These are phyloP conservation scores for Saturnispora ahearnii DNA, from an alignment of 805 yeast genomes.

Conservation along the genomic window DNA sequence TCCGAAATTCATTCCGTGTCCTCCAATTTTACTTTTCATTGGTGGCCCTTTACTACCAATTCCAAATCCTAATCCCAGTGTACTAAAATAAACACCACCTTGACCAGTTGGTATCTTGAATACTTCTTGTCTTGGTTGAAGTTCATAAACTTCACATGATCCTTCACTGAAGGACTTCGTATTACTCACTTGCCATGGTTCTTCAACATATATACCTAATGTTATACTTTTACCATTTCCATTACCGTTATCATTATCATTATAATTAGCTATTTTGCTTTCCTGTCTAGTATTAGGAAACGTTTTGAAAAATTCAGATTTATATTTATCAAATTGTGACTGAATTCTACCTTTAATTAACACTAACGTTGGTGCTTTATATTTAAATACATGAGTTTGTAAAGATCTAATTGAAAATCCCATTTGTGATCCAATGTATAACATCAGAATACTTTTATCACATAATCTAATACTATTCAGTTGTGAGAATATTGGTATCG, in stretches of 20 bases:
- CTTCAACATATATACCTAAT: conserved; percentile 8
- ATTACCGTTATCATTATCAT: neutral
- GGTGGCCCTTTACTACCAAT: conserved; percentile 36
- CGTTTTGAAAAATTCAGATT: conserved; percentile 34
- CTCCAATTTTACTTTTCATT: conserved; percentile 50
- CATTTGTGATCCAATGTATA: conserved; percentile 63
- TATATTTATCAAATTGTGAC: conserved; percentile 38
- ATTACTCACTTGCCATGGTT: conserved; percentile 72
- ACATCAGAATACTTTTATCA: conserved; percentile 41
- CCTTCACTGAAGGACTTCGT: conserved; percentile 64
- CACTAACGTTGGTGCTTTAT: conserved; percentile 81
- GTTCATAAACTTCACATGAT: conserved; percentile 48
- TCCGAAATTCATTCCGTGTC: conserved; percentile 24
- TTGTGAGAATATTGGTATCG: conserved; percentile 30
- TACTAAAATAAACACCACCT: conserved; percentile 54
- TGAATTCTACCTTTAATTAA: conserved; percentile 58
- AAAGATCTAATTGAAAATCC: conserved; percentile 87
- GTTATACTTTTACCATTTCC: conserved; percentile 12
- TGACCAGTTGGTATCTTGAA: conserved; percentile 23
- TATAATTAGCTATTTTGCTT: too few species aligned
- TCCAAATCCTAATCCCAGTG: conserved; percentile 73
- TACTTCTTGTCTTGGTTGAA: conserved; percentile 57
- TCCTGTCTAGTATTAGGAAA: neutral
- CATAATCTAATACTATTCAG: conserved; percentile 34
- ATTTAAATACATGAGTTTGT: conserved; percentile 75